These are phyloP conservation scores for Macrolepiota albuminosa DNA, from an alignment of 768 basidiomycete species.

Conservation along the genomic window DNA sequence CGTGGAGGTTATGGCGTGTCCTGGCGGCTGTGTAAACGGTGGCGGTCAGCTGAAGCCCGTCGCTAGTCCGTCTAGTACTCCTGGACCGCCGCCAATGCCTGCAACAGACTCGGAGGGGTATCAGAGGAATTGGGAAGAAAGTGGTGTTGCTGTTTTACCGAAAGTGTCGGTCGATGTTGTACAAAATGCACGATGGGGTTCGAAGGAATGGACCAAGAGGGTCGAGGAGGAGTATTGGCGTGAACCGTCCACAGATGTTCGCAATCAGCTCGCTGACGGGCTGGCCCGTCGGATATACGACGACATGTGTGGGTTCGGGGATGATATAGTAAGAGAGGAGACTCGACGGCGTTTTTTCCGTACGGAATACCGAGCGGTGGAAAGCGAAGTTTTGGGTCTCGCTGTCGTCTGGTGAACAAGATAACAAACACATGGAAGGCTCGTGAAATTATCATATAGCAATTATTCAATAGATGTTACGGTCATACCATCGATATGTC, in stretches of 20 bases:
- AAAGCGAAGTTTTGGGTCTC: conserved; percentile 76
- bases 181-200: conserved; percentile 69
- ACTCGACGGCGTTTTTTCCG: conserved; percentile 51
- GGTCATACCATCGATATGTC: background rate
- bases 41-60: conserved; percentile 76
- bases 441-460: background rate
- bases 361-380: conserved; percentile 81
- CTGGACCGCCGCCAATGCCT: background rate
- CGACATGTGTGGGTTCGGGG: conserved; percentile 27
- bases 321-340: conserved; percentile 35
- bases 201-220: conserved; percentile 73
- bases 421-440: background rate
- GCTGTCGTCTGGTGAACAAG: conserved; percentile 63
- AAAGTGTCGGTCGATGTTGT: conserved; percentile 11
- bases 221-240: conserved; percentile 87
- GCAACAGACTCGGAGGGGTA: conserved; percentile 62
- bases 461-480: background rate
- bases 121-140: conserved; percentile 54
- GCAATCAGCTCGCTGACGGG: conserved; percentile 27
- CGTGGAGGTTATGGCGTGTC: conserved; percentile 99
- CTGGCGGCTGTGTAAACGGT: conserved; percentile 95
- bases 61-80: background rate
- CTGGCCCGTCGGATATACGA: conserved; percentile 25
- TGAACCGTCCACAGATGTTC: conserved; percentile 13
- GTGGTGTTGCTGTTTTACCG: conserved; percentile 36